Evolutionary conservation across 2,329 filamentous ascomycete genomes (phyloP).

Genomic region (Aureobasidium sp.): DNA sequence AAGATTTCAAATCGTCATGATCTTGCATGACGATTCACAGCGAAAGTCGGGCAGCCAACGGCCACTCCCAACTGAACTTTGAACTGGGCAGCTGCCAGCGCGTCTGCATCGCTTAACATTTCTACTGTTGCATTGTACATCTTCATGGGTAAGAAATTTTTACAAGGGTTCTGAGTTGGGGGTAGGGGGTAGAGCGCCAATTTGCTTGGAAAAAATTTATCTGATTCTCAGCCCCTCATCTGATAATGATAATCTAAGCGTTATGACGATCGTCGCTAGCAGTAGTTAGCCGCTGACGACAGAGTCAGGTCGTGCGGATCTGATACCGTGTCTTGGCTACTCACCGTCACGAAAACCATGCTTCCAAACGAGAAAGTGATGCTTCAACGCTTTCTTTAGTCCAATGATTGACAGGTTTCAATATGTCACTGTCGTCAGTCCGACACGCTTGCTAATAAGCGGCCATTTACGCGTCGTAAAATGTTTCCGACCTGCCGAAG

Average conservation of each 20-base stretch:
- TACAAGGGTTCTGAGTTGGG: not conserved
- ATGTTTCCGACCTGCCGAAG: not conserved
- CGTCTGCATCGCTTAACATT: not conserved
- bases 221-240: not conserved
- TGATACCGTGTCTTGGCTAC: not conserved
- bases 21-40: not conserved
- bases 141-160: not conserved
- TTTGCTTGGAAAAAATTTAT: slow-evolving; percentile 1
- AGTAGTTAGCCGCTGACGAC: not conserved
- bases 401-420: not conserved
- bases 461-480: not conserved
- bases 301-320: not conserved
- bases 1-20: not conserved
- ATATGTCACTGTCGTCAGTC: not conserved
- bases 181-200: not conserved
- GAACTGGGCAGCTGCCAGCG: not conserved
- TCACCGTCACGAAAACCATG: not conserved
- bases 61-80: too few species aligned
- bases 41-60: not conserved
- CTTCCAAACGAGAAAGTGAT: not conserved
- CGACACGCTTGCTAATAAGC: not conserved
- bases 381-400: not conserved
- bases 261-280: not conserved
- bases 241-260: slow-evolving; percentile 7
- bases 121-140: too few species aligned